These are phyloP conservation scores for Brassica nigra DNA, from an alignment of 345 rosid species.

Conservation along the genomic window DNA sequence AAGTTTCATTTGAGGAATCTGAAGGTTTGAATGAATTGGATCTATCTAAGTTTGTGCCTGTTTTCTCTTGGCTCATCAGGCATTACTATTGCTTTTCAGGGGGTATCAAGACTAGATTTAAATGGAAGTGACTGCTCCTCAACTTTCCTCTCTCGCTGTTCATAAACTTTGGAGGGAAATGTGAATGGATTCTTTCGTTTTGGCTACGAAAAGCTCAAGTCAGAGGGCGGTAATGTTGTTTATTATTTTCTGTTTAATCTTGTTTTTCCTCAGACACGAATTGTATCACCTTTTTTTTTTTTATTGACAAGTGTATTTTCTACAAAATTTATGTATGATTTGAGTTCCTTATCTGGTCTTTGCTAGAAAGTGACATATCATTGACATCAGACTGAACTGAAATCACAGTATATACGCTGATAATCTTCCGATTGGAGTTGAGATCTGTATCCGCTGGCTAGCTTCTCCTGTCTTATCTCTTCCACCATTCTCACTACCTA, in stretches of 20 bases:
- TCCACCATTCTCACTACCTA: constrained; percentile 71
- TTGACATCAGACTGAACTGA: constrained; percentile 20
- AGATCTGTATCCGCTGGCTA: constrained; percentile 46
- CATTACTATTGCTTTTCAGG: constrained; percentile 47
- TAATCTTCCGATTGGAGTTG: constrained; percentile 45
- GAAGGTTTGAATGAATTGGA: constrained; percentile 54
- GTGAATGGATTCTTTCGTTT: constrained; percentile 35
- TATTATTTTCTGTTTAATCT: constrained; percentile 13
- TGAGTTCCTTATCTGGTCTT: constrained; percentile 20
- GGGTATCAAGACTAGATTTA: constrained; percentile 72
- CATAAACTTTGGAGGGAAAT: constrained; percentile 31
- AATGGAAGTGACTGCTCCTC: constrained; percentile 49
- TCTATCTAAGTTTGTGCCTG: constrained; percentile 3
- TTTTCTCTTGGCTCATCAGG: constrained; percentile 34
- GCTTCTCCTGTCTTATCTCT: constrained; percentile 53
- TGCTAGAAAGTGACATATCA: constrained; percentile 7
- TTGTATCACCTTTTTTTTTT: not conserved
- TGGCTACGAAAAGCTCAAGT: constrained; percentile 16
- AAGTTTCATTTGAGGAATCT: constrained; percentile 75
- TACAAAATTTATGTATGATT: not conserved
- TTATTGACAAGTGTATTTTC: constrained; percentile 11
- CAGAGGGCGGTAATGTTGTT: constrained; percentile 26
- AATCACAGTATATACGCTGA: constrained; percentile 43
- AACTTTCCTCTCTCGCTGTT: constrained; percentile 9
- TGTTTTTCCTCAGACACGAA: not conserved